phyloP scores from a whole-genome alignment of 805 yeast genomes.

The Cyberlindnera bimundalis region DNA sequence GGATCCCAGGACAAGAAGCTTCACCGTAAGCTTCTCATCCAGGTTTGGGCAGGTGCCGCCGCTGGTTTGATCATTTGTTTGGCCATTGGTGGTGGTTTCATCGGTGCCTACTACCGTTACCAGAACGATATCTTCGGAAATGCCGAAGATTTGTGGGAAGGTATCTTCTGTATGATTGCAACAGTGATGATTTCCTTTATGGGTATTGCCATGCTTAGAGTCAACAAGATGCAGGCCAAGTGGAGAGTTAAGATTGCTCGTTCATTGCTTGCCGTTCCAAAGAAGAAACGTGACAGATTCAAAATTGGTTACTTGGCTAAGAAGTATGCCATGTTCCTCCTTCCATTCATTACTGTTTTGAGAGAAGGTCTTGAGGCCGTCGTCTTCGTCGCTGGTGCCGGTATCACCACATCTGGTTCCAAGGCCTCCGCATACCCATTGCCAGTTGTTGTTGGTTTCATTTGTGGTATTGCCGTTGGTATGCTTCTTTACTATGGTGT shows the following conservation, averaged over 20 bases:
- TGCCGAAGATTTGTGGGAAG: conserved; percentile 97
- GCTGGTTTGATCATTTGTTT: conserved; percentile 77
- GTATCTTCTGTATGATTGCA: conserved; percentile 88
- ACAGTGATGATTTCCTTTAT: conserved; percentile 82
- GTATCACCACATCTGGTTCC: conserved; percentile 52
- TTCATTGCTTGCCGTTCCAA: conserved; percentile 65
- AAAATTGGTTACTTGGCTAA: conserved; percentile 52
- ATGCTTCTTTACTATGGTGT: conserved; percentile 75
- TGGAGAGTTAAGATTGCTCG: conserved; percentile 94
- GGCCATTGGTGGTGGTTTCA: conserved; percentile 85
- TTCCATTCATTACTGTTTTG: conserved; percentile 86
- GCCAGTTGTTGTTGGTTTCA: conserved; percentile 85
- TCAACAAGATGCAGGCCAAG: conserved; percentile 94
- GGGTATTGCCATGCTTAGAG: conserved; percentile 96
- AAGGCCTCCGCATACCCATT: conserved; percentile 81
- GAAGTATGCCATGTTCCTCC: conserved; percentile 83
- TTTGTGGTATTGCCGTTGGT: conserved; percentile 78
- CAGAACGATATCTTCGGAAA: conserved; percentile 79
- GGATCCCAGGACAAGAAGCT: conserved; percentile 49
- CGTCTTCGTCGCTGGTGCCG: conserved; percentile 95
- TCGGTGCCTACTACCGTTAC: conserved; percentile 85
- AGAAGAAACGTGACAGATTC: conserved; percentile 46
- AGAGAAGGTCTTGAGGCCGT: conserved; percentile 98
- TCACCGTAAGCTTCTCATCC: conserved; percentile 62
- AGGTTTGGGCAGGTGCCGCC: conserved; percentile 83